A percentile compares a stretch with the other conserved stretches of the same genome.
These are phyloP conservation scores for Prunella vulgaris DNA, from an alignment of 257 asterid species.

Conservation along the genomic window DNA sequence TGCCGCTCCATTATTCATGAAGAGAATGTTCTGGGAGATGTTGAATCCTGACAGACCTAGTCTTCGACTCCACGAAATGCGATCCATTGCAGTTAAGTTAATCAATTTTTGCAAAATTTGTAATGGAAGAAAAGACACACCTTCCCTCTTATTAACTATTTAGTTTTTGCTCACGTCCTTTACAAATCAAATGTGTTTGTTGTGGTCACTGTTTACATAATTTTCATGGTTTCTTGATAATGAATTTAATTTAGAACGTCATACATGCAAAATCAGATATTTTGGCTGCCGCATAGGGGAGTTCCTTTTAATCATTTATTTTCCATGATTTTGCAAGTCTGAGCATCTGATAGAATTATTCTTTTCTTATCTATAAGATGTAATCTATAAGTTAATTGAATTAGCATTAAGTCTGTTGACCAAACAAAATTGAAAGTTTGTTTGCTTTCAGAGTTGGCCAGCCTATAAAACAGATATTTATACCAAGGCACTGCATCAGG, in stretches of 20 bases:
- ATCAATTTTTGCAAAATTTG: conserved; percentile 5
- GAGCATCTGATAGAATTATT: not conserved
- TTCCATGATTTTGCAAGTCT: not conserved
- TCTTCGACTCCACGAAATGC: conserved; percentile 48
- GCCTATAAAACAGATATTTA: not conserved
- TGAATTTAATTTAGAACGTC: not conserved
- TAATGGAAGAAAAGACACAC: not conserved
- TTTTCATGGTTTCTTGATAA: not conserved
- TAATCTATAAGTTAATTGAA: not conserved
- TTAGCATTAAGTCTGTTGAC: not conserved
- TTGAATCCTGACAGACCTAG: conserved; percentile 70
- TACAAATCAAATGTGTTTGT: not conserved
- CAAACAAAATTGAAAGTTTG: not conserved
- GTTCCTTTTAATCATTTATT: not conserved
- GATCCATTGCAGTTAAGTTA: conserved; percentile 70
- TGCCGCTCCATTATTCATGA: conserved; percentile 48
- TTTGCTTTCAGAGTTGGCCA: not conserved
- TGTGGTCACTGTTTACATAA: not conserved
- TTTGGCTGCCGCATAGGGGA: not conserved
- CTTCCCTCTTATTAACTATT: conserved; percentile 9
- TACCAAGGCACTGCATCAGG: not conserved
- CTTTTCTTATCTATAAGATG: not conserved
- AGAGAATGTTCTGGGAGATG: conserved; percentile 56
- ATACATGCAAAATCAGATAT: not conserved
- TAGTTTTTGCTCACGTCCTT: not conserved